These are phyloP conservation scores for Kwoniella dejecticola DNA, from an alignment of 768 basidiomycete species.

Conservation along the genomic window DNA sequence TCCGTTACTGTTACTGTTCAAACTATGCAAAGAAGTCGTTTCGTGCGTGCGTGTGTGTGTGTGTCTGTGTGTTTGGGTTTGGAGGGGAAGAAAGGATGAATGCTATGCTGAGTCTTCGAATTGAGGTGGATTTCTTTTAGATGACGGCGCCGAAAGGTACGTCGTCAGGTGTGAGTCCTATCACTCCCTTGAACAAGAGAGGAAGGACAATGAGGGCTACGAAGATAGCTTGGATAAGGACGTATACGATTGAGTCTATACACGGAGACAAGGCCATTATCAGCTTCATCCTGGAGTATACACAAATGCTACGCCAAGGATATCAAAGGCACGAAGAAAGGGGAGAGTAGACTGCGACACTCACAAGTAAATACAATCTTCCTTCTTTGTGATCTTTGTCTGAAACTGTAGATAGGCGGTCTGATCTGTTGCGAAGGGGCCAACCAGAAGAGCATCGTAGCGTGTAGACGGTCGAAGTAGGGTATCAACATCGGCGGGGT, in stretches of 20 bases:
- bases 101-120: background rate
- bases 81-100: background rate
- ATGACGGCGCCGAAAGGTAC: constrained; percentile 50
- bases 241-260: constrained; percentile 73
- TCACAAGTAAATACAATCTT: constrained; percentile 68
- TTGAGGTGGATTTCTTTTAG: constrained; percentile 21
- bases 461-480: constrained; percentile 87
- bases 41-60: too few relatives aligned
- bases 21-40: too few relatives aligned
- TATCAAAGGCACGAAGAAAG: too few relatives aligned
- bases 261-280: constrained; percentile 26
- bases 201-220: constrained; percentile 66
- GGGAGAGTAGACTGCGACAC: constrained; percentile 16
- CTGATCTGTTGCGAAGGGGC: constrained; percentile 55
- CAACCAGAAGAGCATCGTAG: constrained; percentile 92
- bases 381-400: constrained; percentile 84
- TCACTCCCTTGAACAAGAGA: constrained; percentile 63
- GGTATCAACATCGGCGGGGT: constrained; percentile 86
- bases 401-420: constrained; percentile 81
- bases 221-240: constrained; percentile 69
- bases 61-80: background rate
- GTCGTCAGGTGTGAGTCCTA: constrained; percentile 59
- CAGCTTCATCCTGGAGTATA: too few relatives aligned
- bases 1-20: too few relatives aligned
- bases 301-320: too few relatives aligned